Conservation (phyloP, 2,329 filamentous ascomycete species). For the Aspergillus sp. region DNA sequence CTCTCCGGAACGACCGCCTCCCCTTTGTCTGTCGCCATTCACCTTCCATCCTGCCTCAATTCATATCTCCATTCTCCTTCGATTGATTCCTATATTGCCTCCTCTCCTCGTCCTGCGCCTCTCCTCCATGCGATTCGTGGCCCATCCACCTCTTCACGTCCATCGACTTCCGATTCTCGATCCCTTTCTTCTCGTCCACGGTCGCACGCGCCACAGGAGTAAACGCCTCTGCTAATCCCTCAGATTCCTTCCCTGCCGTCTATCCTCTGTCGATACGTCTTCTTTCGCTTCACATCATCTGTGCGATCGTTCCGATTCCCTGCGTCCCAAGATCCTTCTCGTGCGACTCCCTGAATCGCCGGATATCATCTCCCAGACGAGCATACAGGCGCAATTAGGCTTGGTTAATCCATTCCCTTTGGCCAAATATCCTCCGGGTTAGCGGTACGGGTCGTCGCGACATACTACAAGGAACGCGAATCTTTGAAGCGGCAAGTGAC, state of each 20-base stretch:
- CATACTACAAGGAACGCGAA: slow-evolving; percentile 1
- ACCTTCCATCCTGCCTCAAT: slow-evolving; percentile 8
- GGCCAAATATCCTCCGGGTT: background rate
- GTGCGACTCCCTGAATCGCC: background rate
- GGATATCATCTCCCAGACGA: no score
- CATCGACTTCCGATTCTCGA: slow-evolving; percentile 20
- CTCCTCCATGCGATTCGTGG: slow-evolving; percentile 24
- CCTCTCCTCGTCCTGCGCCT: background rate
- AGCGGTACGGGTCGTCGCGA: background rate
- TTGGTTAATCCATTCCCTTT: background rate
- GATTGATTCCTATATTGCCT: slow-evolving; percentile 8
- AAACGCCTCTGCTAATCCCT: slow-evolving; percentile 11
- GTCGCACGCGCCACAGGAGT: slow-evolving; percentile 23
- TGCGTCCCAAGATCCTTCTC: background rate
- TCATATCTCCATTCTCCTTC: slow-evolving; percentile 9
- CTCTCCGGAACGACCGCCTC: slow-evolving; percentile 8
- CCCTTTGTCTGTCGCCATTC: slow-evolving; percentile 6
- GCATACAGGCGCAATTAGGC: no score
- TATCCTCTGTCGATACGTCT: no score
- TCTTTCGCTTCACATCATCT: background rate
- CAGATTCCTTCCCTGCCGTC: background rate
- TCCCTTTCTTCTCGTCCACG: slow-evolving; percentile 18
- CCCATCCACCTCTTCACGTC: slow-evolving; percentile 15
- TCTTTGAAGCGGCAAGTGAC: slow-evolving; percentile 14
- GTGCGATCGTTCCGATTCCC: background rate